A percentile compares a stretch with the other conserved stretches of the same genome.
Evolutionary conservation across 2,329 filamentous ascomycete genomes (phyloP).

Genomic region (Cercospora sp.): DNA sequence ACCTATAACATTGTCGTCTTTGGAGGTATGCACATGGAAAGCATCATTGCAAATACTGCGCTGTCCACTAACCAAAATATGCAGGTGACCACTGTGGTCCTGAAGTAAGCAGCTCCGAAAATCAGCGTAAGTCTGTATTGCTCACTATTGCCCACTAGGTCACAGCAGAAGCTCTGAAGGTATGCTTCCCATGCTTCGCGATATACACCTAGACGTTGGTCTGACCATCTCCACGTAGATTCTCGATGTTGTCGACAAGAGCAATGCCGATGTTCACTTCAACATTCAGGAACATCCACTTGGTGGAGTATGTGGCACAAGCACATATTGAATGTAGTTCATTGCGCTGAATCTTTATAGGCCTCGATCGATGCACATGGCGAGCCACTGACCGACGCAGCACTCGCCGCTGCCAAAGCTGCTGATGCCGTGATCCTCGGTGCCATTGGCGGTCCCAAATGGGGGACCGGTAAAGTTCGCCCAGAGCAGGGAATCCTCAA

Average conservation of each 20-base stretch:
- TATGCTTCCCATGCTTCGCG: slow-evolving; percentile 37
- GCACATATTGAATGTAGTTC: slow-evolving; percentile 3
- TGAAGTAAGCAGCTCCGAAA: slow-evolving; percentile 60
- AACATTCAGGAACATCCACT: slow-evolving; percentile 88
- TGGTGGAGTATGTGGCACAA: slow-evolving; percentile 69
- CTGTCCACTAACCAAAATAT: not conserved
- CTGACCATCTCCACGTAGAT: slow-evolving; percentile 53
- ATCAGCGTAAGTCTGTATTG: not conserved
- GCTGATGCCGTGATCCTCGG: slow-evolving; percentile 90
- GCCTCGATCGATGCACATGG: slow-evolving; percentile 84
- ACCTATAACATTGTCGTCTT: slow-evolving; percentile 33
- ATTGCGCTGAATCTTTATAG: slow-evolving; percentile 49
- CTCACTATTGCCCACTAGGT: slow-evolving; percentile 55
- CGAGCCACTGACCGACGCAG: slow-evolving; percentile 75
- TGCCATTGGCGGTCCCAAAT: slow-evolving; percentile 95
- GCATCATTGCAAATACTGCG: not conserved
- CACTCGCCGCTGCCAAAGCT: slow-evolving; percentile 76
- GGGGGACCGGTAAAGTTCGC: slow-evolving; percentile 83
- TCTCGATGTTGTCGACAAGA: slow-evolving; percentile 74
- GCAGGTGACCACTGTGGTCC: slow-evolving; percentile 75
- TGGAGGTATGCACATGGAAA: slow-evolving; percentile 19
- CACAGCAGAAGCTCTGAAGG: slow-evolving; percentile 81
- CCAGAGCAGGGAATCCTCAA: slow-evolving; percentile 89
- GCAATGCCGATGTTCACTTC: slow-evolving; percentile 72
- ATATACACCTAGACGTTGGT: not conserved